phyloP scores from a whole-genome alignment of 129 eudicot species.

The Flaveria brownii region DNA sequence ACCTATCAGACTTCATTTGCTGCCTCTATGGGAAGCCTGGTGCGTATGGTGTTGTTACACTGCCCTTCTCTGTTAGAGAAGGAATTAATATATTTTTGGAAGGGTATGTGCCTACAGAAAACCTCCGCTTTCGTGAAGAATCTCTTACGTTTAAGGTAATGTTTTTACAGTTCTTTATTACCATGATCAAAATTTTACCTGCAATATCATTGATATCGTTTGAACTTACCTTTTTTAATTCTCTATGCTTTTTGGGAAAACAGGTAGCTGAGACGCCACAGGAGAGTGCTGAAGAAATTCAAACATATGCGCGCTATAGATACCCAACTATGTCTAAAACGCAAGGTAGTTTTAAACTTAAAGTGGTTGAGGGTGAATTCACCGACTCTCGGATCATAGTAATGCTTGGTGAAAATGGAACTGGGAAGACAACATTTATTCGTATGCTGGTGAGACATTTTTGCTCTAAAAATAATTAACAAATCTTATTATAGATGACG shows the following conservation, averaged over 20 bases:
- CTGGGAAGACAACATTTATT: conserved; percentile 88
- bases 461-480: background rate
- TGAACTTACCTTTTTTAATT: background rate
- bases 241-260: conserved; percentile 7
- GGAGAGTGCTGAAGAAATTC: conserved; percentile 73
- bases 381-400: conserved; percentile 84
- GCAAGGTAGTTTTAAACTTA: conserved; percentile 74
- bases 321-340: conserved; percentile 81
- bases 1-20: conserved; percentile 92
- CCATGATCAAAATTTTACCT: background rate
- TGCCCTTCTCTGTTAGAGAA: conserved; percentile 89
- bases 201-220: background rate
- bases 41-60: conserved; percentile 90
- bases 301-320: conserved; percentile 75
- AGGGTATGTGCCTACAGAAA: conserved; percentile 86
- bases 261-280: conserved; percentile 86
- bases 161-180: background rate
- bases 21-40: conserved; percentile 90
- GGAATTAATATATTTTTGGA: conserved; percentile 90
- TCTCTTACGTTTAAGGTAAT: conserved; percentile 86
- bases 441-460: conserved; percentile 71
- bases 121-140: conserved; percentile 80
- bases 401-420: conserved; percentile 96
- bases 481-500: background rate
- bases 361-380: conserved; percentile 81